Conservation (phyloP, 1,139 yeast genomes). For the Kodamaea anthophila region DNA sequence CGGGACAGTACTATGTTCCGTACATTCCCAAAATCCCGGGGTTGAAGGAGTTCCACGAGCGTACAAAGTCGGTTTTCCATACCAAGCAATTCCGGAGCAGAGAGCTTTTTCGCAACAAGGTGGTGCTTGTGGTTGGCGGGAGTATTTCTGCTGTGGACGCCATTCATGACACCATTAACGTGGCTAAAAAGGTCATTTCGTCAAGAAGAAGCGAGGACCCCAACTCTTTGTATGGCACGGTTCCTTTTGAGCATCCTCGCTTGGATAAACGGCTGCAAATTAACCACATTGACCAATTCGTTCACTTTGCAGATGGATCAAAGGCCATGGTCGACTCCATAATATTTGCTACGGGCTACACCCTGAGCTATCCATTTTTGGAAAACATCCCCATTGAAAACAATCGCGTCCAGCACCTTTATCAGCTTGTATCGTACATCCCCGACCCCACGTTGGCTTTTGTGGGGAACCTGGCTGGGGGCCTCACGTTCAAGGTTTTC, state of each 20-base stretch:
- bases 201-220: constrained; percentile 11
- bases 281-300: constrained; percentile 13
- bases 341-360: constrained; percentile 46
- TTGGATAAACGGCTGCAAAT: constrained; percentile 14
- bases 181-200: constrained; percentile 14
- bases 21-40: constrained; percentile 40
- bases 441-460: constrained; percentile 41
- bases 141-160: constrained; percentile 14
- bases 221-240: constrained; percentile 7
- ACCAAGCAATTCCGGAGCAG: constrained; percentile 12
- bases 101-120: constrained; percentile 25
- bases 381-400: constrained; percentile 22
- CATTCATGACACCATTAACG: constrained; percentile 11
- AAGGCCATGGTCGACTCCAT: constrained; percentile 29
- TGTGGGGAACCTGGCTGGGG: constrained; percentile 33
- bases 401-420: constrained; percentile 31
- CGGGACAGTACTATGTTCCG: constrained; percentile 44
- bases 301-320: constrained; percentile 24
- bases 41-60: constrained; percentile 30
- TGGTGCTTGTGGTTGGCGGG: constrained; percentile 38
- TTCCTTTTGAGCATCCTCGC: constrained; percentile 13
- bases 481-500: constrained; percentile 42
- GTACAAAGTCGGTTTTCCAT: constrained; percentile 13
- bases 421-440: constrained; percentile 39
- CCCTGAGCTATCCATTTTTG: constrained; percentile 38